Base-by-base conservation (phyloP, 176 grass and related monocot genomes). In the Cocos nucifera region DNA sequence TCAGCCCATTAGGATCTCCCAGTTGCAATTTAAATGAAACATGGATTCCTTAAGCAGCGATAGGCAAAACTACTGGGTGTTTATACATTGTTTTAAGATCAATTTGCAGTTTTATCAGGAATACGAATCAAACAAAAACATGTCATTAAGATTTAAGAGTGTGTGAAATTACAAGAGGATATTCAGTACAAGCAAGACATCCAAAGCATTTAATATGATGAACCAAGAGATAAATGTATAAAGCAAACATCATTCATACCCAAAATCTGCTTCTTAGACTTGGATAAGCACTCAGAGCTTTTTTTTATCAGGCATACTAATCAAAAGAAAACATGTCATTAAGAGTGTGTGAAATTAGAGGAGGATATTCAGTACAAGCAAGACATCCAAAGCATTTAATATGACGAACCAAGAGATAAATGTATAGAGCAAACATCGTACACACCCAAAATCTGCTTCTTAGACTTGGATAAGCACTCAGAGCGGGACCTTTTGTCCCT, bases 361-460 rank as follows among this genome's bases (percentile, higher is more conserved):
- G 18, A 56, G 53, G 9, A 19, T 56, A 56, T 56, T 56, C 53
- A 56, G n/a, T 56, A 56, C 8, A 56, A n/a, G 3, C 21, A 21
- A 56, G 6, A 56, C 2, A 21, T 56, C 9, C 53, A 56, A 56
- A 9, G n/a, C 53, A 10, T 35, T 35, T 35, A 35, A 1, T 7
- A 35, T 35, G 8, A 35, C 8, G 5, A 21, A 63, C n/a, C 29
- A 49, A 28, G 4, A 21, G 17, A 63, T 39, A 35, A 49, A 49
- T 19, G 49, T 4, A 2, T 19, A n/a, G 17, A 59, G 44, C 22
- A 66, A 19, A 69, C 69, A 74, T 57, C 61, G 57, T 79, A 78
- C 78, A 69, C 73, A 96, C 92, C 92, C 87, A 96, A 69, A 96
- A 96, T 77, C 92, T 77, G 57, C 86, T 96, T 66, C 86, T 81